A percentile compares a stretch with the other conserved stretches of the same genome.
These are phyloP conservation scores for Fusarium mangiferae DNA, from an alignment of 2,329 filamentous ascomycete species.

Conservation along the genomic window DNA sequence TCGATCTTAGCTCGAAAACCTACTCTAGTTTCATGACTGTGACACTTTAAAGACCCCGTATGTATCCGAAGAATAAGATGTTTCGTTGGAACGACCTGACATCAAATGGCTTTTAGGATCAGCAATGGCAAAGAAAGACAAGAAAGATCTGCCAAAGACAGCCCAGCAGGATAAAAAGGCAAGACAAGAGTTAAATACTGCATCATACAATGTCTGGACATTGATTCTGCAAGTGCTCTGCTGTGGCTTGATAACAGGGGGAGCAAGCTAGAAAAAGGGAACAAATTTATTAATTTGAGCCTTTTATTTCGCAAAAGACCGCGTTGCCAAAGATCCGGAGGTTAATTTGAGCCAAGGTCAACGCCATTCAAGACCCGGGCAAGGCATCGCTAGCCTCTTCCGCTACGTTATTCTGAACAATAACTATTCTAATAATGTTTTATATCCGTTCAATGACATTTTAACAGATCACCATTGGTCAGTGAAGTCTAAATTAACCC, in stretches of 20 bases:
- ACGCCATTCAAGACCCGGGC: not conserved
- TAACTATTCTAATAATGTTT: not conserved
- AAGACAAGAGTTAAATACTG: not conserved
- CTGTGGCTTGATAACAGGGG: not conserved
- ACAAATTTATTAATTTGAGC: not conserved
- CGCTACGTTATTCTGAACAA: not conserved
- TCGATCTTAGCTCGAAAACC: not conserved
- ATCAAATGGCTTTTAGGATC: not conserved
- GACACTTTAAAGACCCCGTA: not conserved
- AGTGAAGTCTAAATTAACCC: not conserved
- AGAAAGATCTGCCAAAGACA: not conserved
- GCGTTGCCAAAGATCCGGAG: not conserved
- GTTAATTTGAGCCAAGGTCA: not conserved
- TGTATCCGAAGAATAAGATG: not conserved
- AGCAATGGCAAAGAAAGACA: not conserved
- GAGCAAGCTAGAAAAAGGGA: not conserved
- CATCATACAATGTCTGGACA: not conserved
- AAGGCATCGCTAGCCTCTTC: not conserved
- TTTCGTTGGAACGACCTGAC: not conserved
- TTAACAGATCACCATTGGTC: not conserved
- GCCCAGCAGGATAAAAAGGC: not conserved
- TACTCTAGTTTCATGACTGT: not conserved
- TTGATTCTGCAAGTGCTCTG: not conserved
- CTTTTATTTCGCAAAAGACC: not conserved
- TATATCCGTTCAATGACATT: not conserved